Percentiles rank a stretch among this genome's conserved stretches.
Evolutionary conservation across 2,329 filamentous ascomycete species (phyloP).

Genomic region (Exophiala sideris): DNA sequence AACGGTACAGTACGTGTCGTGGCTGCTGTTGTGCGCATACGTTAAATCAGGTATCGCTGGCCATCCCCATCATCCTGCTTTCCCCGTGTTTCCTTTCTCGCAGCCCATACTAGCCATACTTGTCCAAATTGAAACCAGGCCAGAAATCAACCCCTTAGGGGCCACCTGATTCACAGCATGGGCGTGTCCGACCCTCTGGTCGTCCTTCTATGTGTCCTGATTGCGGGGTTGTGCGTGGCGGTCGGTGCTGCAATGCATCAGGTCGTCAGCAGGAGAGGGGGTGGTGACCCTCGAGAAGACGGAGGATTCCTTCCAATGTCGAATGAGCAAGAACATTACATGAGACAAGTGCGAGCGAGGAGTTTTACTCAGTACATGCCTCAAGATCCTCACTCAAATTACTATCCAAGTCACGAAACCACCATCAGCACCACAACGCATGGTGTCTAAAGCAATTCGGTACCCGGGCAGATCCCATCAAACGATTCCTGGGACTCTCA

Average conservation of each 20-base stretch:
- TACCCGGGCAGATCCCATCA: not conserved
- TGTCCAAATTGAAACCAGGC: not conserved
- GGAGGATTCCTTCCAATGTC: not conserved
- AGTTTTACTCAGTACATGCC: slow-evolving; percentile 4
- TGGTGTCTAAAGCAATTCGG: not conserved
- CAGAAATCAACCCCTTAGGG: not conserved
- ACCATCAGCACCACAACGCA: slow-evolving; percentile 8
- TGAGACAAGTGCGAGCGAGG: slow-evolving; percentile 14
- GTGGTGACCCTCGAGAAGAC: not conserved
- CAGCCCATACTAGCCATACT: not conserved
- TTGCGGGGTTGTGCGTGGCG: slow-evolving; percentile 14
- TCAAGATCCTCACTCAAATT: not conserved
- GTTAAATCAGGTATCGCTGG: not conserved
- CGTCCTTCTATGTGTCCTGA: slow-evolving; percentile 13
- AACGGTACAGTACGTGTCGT: not conserved
- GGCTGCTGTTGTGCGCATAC: not conserved
- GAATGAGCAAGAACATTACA: slow-evolving; percentile 13
- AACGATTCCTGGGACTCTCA: not conserved
- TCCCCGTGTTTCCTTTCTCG: not conserved
- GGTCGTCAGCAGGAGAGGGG: slow-evolving; percentile 3
- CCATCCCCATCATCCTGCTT: not conserved
- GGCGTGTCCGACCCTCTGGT: slow-evolving; percentile 14
- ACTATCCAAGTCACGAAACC: not conserved
- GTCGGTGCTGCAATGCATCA: slow-evolving; percentile 14
- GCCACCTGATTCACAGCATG: slow-evolving; percentile 4